Conservation (phyloP, 371 early-diverging fungal genomes). For the Circinella minor region DNA sequence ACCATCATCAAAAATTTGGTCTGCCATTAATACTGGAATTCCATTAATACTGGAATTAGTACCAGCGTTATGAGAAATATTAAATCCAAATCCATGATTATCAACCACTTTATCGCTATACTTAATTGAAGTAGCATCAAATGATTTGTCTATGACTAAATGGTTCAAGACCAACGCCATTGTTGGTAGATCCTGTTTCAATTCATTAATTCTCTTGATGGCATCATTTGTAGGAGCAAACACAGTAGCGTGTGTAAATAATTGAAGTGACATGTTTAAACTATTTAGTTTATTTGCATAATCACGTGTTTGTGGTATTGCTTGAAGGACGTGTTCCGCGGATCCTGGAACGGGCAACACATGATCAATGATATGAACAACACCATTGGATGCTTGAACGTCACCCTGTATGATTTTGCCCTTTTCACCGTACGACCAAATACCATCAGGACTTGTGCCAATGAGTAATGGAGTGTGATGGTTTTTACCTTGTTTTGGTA, state of each 20-base stretch:
- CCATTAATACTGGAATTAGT: constrained; percentile 5
- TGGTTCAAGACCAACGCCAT: background rate
- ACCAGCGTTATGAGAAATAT: background rate
- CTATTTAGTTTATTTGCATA: background rate
- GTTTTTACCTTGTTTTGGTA: background rate
- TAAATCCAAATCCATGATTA: constrained; percentile 10
- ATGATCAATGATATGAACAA: constrained; percentile 5
- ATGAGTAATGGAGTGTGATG: constrained; percentile 7
- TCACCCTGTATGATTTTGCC: constrained; percentile 3
- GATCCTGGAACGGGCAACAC: constrained; percentile 1
- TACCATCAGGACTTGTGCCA: constrained; percentile 10
- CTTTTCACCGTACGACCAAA: constrained; percentile 15
- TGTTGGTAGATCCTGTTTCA: background rate
- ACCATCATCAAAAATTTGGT: constrained; percentile 13
- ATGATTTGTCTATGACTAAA: constrained; percentile 8
- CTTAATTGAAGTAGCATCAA: background rate
- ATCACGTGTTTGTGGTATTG: constrained; percentile 9
- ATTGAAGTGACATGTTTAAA: constrained; percentile 6
- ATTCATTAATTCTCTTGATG: background rate
- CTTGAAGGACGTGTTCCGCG: constrained; percentile 3
- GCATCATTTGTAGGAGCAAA: constrained; percentile 22
- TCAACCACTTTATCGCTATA: constrained; percentile 2
- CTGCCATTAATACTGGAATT: background rate
- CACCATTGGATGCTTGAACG: constrained; percentile 12
- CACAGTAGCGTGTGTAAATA: constrained; percentile 15